Evolutionary conservation across 768 basidiomycete genomes (phyloP), one percentile per base, ranked within the genome.

Genomic region (Phylloporus arenicola): DNA sequence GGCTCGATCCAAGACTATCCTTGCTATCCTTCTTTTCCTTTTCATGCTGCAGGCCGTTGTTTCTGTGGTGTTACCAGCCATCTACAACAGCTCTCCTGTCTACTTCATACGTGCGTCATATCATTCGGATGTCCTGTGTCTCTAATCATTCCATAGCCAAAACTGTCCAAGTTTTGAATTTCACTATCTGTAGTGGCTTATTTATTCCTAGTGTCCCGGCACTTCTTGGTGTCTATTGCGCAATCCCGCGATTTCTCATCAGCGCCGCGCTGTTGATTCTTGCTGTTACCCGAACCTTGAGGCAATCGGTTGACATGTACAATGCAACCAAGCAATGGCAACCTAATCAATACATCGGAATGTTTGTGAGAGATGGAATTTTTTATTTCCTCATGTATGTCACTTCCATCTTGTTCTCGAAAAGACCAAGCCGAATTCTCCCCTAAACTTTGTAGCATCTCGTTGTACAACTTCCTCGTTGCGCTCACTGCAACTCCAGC

Each of bases 341-440:
- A 6, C 37, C 13, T 11, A 59, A 55, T 29, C 29, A 38, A 5
- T 59, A 50, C 34, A 39, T 55, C n/a, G n/a, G 39, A 17, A 27
- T 5, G 3, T 17, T 60, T 3, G 13, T 9, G 5, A 44, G 25
- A 11, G 58, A 59, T 11, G 57, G 57, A 2, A n/a, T 43, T 0
- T 22, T 47, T 5, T 60, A 53, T 16, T 59, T 60, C 19, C 0
- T 56, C 4, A 19, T 25, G 58, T 60, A 40, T 2, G 58, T 51
- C 12, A 6, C n/a, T 29, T 7, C 8, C 7, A 10, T 43, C 29
- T 30, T 6, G 4, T 12, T 30, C 29, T 30, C 11, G 11, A 11
- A 19, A 19, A 10, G n/a, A n/a, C 6, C 2, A 10, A 19, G n/a
- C n/a, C 37, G 19, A 38, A 10, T 38, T 13, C 25, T 25, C 25